A percentile compares a stretch with the other conserved stretches of the same genome.
phyloP scores from a whole-genome alignment of 2,329 filamentous ascomycete genomes.

The Drechmeria coniospora region DNA sequence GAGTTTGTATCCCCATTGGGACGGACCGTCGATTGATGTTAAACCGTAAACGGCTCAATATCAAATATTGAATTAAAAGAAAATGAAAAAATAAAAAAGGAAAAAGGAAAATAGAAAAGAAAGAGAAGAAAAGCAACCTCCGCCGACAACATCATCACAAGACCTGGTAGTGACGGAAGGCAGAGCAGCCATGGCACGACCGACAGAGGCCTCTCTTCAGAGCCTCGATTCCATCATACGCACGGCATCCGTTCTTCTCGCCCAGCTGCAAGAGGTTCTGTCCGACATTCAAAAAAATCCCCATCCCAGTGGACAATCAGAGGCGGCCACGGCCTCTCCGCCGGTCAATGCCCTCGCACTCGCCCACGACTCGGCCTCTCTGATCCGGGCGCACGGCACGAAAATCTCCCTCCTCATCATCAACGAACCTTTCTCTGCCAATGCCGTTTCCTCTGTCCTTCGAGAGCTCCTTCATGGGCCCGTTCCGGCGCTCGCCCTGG shows the following conservation, averaged over 20 bases:
- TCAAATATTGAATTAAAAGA: no score
- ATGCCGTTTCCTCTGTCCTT: slow-evolving; percentile 56
- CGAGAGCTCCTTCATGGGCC: slow-evolving; percentile 56
- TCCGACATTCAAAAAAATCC: slow-evolving; percentile 20
- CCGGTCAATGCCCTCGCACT: slow-evolving; percentile 47
- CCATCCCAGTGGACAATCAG: no score
- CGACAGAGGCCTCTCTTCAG: slow-evolving; percentile 14
- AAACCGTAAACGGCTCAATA: no score
- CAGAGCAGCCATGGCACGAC: slow-evolving; percentile 10
- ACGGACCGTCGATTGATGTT: no score
- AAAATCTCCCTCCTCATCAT: slow-evolving; percentile 78
- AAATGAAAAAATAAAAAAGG: no score
- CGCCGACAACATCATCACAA: no score
- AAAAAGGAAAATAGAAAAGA: no score
- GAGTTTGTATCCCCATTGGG: no score
- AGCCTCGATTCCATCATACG: slow-evolving; percentile 23
- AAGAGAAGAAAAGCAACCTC: no score
- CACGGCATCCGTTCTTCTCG: slow-evolving; percentile 21
- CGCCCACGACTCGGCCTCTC: slow-evolving; percentile 53
- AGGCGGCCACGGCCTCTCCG: slow-evolving; percentile 6
- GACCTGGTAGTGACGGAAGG: background rate
- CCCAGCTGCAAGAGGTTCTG: slow-evolving; percentile 26
- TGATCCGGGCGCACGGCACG: slow-evolving; percentile 70
- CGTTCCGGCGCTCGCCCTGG: slow-evolving; percentile 60
- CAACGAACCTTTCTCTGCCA: slow-evolving; percentile 72